Evolutionary conservation across 306 rosid genomes (phyloP).

Genomic region (Arachis stenosperma): DNA sequence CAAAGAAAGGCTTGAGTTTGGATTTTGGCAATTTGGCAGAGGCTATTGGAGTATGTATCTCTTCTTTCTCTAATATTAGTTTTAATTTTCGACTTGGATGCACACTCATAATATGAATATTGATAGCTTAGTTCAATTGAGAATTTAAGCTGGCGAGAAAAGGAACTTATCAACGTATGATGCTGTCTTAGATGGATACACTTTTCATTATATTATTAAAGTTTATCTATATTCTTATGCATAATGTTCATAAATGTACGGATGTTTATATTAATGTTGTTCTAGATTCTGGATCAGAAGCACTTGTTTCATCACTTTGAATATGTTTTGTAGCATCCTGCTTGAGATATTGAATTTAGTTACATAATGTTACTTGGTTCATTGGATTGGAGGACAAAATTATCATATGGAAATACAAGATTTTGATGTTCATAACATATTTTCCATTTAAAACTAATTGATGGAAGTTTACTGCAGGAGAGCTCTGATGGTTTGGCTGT

Average conservation of each 20-base stretch:
- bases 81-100: conserved; percentile 28
- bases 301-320: background rate
- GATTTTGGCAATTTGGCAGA: conserved; percentile 70
- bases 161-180: background rate
- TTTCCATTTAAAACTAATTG: conserved; percentile 17
- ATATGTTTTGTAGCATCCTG: background rate
- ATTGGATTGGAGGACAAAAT: background rate
- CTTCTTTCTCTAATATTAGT: conserved; percentile 28
- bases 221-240: background rate
- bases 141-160: background rate
- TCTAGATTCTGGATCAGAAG: too few relatives aligned
- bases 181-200: background rate
- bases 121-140: conserved; percentile 15
- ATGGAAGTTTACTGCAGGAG: conserved; percentile 58
- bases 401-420: background rate
- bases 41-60: conserved; percentile 81
- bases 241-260: too few relatives aligned
- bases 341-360: background rate
- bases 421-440: too few relatives aligned
- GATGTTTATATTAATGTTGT: too few relatives aligned
- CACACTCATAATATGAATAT: background rate
- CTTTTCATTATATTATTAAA: background rate
- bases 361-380: background rate
- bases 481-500: conserved; percentile 60
- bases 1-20: conserved; percentile 56